Base-by-base conservation (phyloP, 2,329 filamentous ascomycete species). In the Pseudofabraea citricarpa region DNA sequence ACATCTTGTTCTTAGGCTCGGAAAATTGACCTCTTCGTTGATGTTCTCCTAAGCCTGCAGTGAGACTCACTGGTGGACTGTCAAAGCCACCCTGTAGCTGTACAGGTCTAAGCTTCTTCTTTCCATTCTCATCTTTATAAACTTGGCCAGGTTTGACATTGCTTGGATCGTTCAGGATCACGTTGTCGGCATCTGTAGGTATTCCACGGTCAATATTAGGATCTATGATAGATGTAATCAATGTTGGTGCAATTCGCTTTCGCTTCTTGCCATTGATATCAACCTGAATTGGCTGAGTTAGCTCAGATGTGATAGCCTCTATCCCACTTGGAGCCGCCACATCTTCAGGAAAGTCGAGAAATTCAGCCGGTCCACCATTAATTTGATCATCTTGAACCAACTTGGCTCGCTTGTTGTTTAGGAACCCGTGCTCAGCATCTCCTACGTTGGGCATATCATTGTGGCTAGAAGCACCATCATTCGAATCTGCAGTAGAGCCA, bases 221-320 rank as follows among this genome's bases (percentile, higher is more conserved):
- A 39, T 56, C 51, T 35, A 60, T 47, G 9, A 23, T 40, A 10
- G 54, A 33, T 8, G 57, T 52, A n/a, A 63, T 26, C 1, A 57
- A 45, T 16, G 53, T 61, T 18, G 60, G 54, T 8, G 54, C 57
- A 19, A 65, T 49, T 40, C 63, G 51, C 47, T 60, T 64, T 41
- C 54, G 56, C 41, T 63, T 61, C 41, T 58, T 60, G 16, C 38
- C 44, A 35, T 55, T 44, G 41, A 31, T 12, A 29, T 22, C 19
- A 15, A 22, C 13, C 8, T 6, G 35, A 18, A 21, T 15, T 22
- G 7, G 19, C 12, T 18, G 10, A 21, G 16, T 6, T 7, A 27
- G 12, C 6, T 31, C 23, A 29, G 27, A 8, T 20, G 5, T 15
- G 12, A 19, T 4, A 9, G 18, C 24, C n/a, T 4, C 13, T 3